Evolutionary conservation across 805 yeast species (phyloP).

Genomic region (Candida rishiriensis): DNA sequence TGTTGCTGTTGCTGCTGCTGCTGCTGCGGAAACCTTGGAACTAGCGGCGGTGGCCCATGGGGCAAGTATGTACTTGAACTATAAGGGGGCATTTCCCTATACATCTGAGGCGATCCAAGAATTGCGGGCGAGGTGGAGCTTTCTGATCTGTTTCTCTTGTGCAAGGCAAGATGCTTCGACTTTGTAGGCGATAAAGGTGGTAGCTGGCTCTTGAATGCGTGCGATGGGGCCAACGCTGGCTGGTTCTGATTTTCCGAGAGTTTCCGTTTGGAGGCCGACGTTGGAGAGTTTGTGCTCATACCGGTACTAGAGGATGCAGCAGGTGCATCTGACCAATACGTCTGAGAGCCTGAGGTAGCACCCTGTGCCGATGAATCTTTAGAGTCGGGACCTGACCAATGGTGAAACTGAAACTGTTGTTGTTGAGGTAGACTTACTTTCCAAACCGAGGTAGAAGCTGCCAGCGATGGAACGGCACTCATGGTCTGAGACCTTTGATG

Average conservation of each 20-base stretch:
- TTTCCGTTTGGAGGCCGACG: slow-evolving; percentile 15
- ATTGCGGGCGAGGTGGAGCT: slow-evolving; percentile 5
- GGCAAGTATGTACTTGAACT: slow-evolving; percentile 1
- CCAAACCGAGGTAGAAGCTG: slow-evolving; percentile 31
- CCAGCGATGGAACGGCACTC: slow-evolving; percentile 16
- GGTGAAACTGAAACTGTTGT: slow-evolving; percentile 32
- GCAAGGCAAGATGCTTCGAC: slow-evolving; percentile 6
- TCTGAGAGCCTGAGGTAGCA: slow-evolving; percentile 1
- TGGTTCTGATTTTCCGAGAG: slow-evolving; percentile 6
- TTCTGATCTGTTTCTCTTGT: slow-evolving; percentile 18
- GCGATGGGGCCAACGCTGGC: slow-evolving; percentile 2
- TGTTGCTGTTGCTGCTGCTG: slow-evolving; percentile 5
- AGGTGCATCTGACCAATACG: neutral
- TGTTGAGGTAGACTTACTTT: slow-evolving; percentile 29
- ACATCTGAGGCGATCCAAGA: slow-evolving; percentile 21
- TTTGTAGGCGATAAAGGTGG: slow-evolving; percentile 13
- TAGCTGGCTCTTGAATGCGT: neutral
- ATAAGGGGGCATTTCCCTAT: slow-evolving; percentile 13
- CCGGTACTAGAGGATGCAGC: slow-evolving; percentile 5
- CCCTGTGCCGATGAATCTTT: slow-evolving; percentile 6
- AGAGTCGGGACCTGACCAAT: slow-evolving; percentile 31
- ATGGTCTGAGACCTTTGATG: slow-evolving; percentile 27
- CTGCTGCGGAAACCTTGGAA: slow-evolving; percentile 3
- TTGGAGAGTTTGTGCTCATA: slow-evolving; percentile 12
- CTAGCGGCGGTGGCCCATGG: slow-evolving; percentile 1